phyloP scores from a whole-genome alignment of 768 basidiomycete genomes.

The Xerocomellus chrysenteron region DNA sequence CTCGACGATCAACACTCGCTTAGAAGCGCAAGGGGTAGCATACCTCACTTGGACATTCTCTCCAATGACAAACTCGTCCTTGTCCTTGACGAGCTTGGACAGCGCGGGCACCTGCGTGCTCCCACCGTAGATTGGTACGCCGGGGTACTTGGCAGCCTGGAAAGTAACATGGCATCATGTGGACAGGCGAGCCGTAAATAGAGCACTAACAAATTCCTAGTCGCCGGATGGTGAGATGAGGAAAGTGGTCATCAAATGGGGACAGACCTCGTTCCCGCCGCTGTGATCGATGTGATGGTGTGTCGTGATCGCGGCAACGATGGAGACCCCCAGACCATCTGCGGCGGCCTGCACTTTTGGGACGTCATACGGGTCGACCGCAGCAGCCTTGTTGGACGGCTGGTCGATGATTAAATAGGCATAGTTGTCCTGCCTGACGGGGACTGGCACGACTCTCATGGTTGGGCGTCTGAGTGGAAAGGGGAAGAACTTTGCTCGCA shows the following conservation, averaged over 20 bases:
- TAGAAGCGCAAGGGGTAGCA: slow-evolving; percentile 9
- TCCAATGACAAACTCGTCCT: slow-evolving; percentile 76
- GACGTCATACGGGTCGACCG: slow-evolving; percentile 79
- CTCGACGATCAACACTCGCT: slow-evolving; percentile 5
- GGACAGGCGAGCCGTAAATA: neutral
- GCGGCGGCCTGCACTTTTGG: slow-evolving; percentile 66
- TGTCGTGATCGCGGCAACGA: slow-evolving; percentile 81
- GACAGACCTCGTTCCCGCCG: slow-evolving; percentile 75
- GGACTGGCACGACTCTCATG: slow-evolving; percentile 80
- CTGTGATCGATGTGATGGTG: slow-evolving; percentile 92
- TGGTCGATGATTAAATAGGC: slow-evolving; percentile 81
- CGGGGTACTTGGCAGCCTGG: slow-evolving; percentile 46
- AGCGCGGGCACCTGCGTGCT: slow-evolving; percentile 66
- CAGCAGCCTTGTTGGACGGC: slow-evolving; percentile 63
- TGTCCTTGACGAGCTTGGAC: slow-evolving; percentile 75
- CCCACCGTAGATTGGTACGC: slow-evolving; percentile 71
- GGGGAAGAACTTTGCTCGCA: slow-evolving; percentile 6
- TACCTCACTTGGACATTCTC: slow-evolving; percentile 61
- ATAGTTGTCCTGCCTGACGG: slow-evolving; percentile 81
- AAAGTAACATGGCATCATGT: slow-evolving; percentile 16
- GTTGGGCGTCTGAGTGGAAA: slow-evolving; percentile 14
- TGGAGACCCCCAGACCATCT: slow-evolving; percentile 54
- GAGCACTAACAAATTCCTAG: slow-evolving; percentile 32
- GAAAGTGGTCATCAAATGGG: neutral
- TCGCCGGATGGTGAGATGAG: slow-evolving; percentile 15